Evolutionary conservation across 495 filamentous ascomycete species (phyloP).

Genomic region (Daldinia vernicosa): DNA sequence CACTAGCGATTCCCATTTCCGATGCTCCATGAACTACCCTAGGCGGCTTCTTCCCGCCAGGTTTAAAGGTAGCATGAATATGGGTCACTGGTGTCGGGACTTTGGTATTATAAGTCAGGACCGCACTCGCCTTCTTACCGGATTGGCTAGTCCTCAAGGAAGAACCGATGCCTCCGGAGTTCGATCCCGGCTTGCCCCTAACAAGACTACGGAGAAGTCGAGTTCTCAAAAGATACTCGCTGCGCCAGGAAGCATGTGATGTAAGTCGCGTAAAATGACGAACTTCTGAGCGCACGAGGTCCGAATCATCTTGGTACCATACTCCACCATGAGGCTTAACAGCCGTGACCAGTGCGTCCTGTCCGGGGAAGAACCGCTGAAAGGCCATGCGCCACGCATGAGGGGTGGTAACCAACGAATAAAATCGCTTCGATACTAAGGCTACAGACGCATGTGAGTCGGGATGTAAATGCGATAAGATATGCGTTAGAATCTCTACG

Average conservation of each 20-base stretch:
- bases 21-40: slow-evolving; percentile 82
- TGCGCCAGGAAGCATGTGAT: slow-evolving; percentile 84
- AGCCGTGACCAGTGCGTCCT: slow-evolving; percentile 56
- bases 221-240: slow-evolving; percentile 91
- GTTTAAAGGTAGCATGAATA: slow-evolving; percentile 74
- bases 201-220: slow-evolving; percentile 79
- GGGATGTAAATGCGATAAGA: slow-evolving; percentile 87
- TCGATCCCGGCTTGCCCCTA: slow-evolving; percentile 70
- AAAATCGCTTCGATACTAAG: slow-evolving; percentile 85
- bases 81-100: slow-evolving; percentile 77
- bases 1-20: slow-evolving; percentile 74
- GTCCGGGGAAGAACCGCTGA: slow-evolving; percentile 84
- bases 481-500: slow-evolving; percentile 88
- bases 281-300: slow-evolving; percentile 65
- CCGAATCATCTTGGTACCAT: slow-evolving; percentile 58
- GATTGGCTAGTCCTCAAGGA: slow-evolving; percentile 58
- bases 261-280: slow-evolving; percentile 83
- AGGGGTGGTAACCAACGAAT: slow-evolving; percentile 81
- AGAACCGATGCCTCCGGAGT: slow-evolving; percentile 50
- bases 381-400: slow-evolving; percentile 94
- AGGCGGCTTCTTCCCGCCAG: slow-evolving; percentile 72
- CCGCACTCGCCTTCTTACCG: slow-evolving; percentile 61
- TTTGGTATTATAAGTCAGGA: slow-evolving; percentile 83
- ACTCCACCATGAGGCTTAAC: slow-evolving; percentile 50
- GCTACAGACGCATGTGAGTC: slow-evolving; percentile 78